Evolutionary conservation across 257 asterid species (phyloP).

Genomic region (Nicotiana attenuata): DNA sequence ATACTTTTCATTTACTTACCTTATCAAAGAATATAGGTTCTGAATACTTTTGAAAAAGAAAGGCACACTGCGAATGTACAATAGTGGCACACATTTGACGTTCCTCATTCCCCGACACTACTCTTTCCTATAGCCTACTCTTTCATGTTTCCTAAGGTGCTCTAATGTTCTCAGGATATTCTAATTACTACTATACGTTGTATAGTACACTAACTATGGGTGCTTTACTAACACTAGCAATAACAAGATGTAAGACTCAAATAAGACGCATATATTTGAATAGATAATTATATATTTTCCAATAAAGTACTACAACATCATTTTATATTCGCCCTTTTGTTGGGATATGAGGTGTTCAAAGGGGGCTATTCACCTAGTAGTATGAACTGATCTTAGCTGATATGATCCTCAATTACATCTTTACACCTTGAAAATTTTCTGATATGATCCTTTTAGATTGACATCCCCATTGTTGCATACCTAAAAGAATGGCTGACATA

Average conservation of each 20-base stretch:
- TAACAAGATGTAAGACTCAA: background rate
- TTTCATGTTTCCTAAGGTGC: background rate
- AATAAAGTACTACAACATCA: background rate
- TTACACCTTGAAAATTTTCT: background rate
- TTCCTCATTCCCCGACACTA: slow-evolving; percentile 9
- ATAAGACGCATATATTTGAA: background rate
- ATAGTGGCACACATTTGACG: slow-evolving; percentile 11
- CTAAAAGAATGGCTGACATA: background rate
- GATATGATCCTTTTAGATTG: background rate
- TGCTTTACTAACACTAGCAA: background rate
- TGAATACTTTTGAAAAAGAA: background rate
- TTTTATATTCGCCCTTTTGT: background rate
- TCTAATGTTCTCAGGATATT: slow-evolving; percentile 1
- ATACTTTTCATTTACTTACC: background rate
- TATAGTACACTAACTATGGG: background rate
- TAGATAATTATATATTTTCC: background rate
- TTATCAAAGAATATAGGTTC: too few relatives aligned
- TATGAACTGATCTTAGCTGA: background rate
- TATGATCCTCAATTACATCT: background rate
- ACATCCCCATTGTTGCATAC: background rate
- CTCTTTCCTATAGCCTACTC: background rate
- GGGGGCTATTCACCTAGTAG: background rate
- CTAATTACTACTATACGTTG: background rate
- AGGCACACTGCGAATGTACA: background rate
- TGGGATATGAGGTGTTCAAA: background rate